A percentile compares a stretch with the other conserved stretches of the same genome.
Conservation (phyloP, 805 yeast genomes). For the Kregervanrija delftensis region DNA sequence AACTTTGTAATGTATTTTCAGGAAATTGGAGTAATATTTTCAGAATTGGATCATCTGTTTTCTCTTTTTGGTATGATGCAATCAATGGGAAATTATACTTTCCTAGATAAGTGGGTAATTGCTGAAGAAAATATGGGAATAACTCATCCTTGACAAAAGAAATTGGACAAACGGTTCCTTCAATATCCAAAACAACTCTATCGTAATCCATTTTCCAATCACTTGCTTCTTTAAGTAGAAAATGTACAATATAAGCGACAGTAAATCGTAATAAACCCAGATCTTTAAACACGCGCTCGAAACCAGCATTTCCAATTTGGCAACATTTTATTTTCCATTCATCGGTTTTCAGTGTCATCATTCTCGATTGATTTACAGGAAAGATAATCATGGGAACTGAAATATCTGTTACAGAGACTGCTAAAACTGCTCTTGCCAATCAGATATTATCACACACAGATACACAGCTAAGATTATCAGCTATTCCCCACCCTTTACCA, state of each 20-base stretch:
- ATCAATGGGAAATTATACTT: constrained; percentile 29
- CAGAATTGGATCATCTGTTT: constrained; percentile 21
- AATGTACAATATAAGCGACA: too few species aligned
- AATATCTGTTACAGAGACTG: too few species aligned
- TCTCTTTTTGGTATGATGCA: not conserved
- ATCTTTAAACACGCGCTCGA: too few species aligned
- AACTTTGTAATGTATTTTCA: constrained; percentile 17
- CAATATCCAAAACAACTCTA: constrained; percentile 62
- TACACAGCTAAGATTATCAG: too few species aligned
- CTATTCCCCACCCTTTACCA: not conserved
- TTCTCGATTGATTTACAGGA: too few species aligned
- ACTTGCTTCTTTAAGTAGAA: too few species aligned
- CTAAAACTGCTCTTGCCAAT: too few species aligned
- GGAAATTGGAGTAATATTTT: constrained; percentile 42
- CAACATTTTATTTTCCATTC: not conserved
- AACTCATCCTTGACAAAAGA: constrained; percentile 75
- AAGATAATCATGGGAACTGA: too few species aligned
- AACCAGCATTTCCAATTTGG: not conserved
- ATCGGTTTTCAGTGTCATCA: not conserved
- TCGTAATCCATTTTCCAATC: constrained; percentile 1
- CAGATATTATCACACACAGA: too few species aligned
- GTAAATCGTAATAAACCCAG: too few species aligned
- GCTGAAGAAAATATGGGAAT: constrained; percentile 64
- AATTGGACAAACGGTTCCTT: constrained; percentile 91
- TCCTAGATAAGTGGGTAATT: constrained; percentile 37